Percentiles rank a stretch among this genome's conserved stretches.
Conservation (phyloP, 495 filamentous ascomycete genomes). For the Podospora pseudopauciseta region DNA sequence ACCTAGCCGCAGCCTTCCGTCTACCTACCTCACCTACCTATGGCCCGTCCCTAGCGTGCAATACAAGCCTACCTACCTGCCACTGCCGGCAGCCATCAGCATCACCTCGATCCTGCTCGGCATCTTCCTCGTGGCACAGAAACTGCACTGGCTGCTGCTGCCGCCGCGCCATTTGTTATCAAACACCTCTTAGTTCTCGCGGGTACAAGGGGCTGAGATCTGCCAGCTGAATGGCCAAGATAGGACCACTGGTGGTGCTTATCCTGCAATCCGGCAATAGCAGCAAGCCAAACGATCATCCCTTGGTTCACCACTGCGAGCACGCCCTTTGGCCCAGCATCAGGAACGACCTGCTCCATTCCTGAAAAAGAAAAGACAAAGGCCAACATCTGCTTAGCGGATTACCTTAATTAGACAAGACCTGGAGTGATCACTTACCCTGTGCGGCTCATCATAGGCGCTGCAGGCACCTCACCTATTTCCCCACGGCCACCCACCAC, state of each 20-base stretch:
- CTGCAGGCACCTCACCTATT: conserved; percentile 7
- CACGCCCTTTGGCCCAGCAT: conserved; percentile 5
- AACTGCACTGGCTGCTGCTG: conserved; percentile 16
- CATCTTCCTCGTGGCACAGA: conserved; percentile 18
- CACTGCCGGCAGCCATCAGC: conserved; percentile 16
- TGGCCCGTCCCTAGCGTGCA: conserved; percentile 24
- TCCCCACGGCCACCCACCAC: conserved; percentile 5
- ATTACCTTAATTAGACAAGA: conserved; percentile 9
- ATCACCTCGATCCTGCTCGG: conserved; percentile 7
- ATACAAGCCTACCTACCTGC: conserved; percentile 12
- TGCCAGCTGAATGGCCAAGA: conserved; percentile 31
- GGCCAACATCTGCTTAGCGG: conserved; percentile 15
- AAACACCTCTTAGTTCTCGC: conserved; percentile 10
- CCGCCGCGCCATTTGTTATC: conserved; percentile 24
- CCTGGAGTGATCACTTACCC: conserved; percentile 8
- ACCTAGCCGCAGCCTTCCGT: conserved; percentile 2
- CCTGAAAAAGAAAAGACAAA: conserved; percentile 1
- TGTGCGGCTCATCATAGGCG: conserved; percentile 16
- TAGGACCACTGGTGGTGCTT: conserved; percentile 20
- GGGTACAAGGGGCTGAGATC: conserved; percentile 22
- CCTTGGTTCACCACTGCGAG: conserved; percentile 9
- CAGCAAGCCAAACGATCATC: conserved; percentile 14
- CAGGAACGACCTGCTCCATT: background rate
- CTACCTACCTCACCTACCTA: conserved; percentile 1
- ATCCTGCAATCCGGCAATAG: conserved; percentile 29